Evolutionary conservation across 441 rosid genomes (phyloP), one percentile per base, ranked within the genome.

Genomic region (Gossypium schwendimanii): DNA sequence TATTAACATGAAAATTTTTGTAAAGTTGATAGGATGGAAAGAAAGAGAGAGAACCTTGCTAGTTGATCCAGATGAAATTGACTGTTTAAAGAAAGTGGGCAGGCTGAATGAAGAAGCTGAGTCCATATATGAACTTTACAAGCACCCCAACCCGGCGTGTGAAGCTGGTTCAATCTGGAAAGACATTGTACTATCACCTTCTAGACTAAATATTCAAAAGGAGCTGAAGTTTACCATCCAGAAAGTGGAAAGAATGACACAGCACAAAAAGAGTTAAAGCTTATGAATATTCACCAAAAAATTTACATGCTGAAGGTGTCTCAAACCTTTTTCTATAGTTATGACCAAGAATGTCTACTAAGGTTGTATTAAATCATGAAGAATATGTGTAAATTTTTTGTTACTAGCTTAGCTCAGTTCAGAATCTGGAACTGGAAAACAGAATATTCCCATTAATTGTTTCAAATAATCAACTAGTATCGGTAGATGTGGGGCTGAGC

Each of bases 1-100:
- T 36, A 61, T 80, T 76, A 70, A 80, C 68, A 75, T 15, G 31
- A 62, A 28, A 74, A 63, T 80, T 0, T 60, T 72, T 73, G 63
- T 85, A 76, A 75, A 92, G 99, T 54, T 94, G 94, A 94, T 94
- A 84, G 99, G 96, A 50, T 92, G 99, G 99, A 94, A 94, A 81
- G 97, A 92, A 67, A 88, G 82, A 77, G 98, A 92, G 77, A 91
- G 82, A 85, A 94, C 89, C 1, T 78, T 92, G 76, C 80, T 94
- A 76, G 99, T 94, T 64, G 99, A 94, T 87, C 94, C 98, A 54
- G 99, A 85, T 74, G 98, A 92, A 79, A 89, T 94, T 58, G 82
- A 78, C 41, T 85, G 91, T 75, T 81, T 94, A 72, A 88, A 89
- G 78, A 83, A 76, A 74, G 90, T 92, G 15, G 88, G 88, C 53